Conservation (phyloP, 441 rosid genomes). For the Melastoma candidum region DNA sequence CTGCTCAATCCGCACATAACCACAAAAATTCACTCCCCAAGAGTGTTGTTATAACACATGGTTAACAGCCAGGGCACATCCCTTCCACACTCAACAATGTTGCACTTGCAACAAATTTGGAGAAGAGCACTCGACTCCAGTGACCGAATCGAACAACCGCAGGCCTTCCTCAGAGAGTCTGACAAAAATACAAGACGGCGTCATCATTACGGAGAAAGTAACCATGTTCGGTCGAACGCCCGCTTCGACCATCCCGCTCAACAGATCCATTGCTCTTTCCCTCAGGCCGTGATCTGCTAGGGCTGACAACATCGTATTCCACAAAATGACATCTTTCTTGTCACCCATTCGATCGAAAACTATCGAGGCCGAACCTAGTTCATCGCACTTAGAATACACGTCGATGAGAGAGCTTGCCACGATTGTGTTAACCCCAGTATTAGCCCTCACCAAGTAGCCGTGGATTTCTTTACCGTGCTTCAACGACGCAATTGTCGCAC, state of each 20-base stretch:
- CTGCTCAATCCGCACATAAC: no score
- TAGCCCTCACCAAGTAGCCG: conserved; percentile 33
- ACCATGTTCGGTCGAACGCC: conserved; percentile 38
- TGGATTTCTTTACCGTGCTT: conserved; percentile 54
- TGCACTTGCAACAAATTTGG: no score
- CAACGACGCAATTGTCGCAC: conserved; percentile 43
- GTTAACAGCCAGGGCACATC: no score
- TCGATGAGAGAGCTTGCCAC: conserved; percentile 52
- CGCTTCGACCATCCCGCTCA: conserved; percentile 34
- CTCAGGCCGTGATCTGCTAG: conserved; percentile 52
- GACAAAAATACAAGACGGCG: conserved; percentile 44
- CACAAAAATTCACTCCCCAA: no score
- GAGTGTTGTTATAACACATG: no score
- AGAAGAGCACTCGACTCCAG: neutral
- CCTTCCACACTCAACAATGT: no score
- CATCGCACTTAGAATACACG: conserved; percentile 57
- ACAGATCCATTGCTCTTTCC: conserved; percentile 28
- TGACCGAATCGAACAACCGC: conserved; percentile 37
- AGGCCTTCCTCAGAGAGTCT: conserved; percentile 44
- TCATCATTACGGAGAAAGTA: conserved; percentile 39
- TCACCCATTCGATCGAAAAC: conserved; percentile 27
- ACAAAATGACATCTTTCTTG: conserved; percentile 36
- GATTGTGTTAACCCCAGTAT: conserved; percentile 34
- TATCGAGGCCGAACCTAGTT: conserved; percentile 27
- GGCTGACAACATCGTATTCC: conserved; percentile 65